phyloP scores from a whole-genome alignment of 768 basidiomycete species.

The Leccinum incarnatum region DNA sequence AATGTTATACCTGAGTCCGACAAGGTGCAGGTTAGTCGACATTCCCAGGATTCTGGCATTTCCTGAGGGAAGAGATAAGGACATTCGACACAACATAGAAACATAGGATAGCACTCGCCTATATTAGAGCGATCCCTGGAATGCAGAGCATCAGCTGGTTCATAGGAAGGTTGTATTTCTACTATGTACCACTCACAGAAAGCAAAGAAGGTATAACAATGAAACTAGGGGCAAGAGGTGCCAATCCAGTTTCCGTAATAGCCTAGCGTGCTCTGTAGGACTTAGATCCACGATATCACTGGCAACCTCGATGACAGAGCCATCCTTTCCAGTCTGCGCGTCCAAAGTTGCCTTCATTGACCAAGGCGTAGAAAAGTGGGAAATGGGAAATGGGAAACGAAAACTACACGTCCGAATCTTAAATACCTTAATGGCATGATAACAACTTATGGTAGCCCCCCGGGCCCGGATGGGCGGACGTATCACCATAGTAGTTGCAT shows the following conservation, averaged over 20 bases:
- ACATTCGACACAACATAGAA: not conserved
- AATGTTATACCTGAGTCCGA: conserved; percentile 36
- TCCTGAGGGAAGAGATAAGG: conserved; percentile 25
- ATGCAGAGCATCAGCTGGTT: not conserved
- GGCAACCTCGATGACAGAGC: not conserved
- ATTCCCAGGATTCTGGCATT: conserved; percentile 46
- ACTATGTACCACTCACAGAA: conserved; percentile 36
- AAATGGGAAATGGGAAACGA: not conserved
- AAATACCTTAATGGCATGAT: no score
- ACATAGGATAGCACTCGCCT: conserved; percentile 26
- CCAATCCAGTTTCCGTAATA: conserved; percentile 42
- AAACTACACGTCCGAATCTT: no score
- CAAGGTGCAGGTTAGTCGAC: conserved; percentile 36
- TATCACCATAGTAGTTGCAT: no score
- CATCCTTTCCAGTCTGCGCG: conserved; percentile 9
- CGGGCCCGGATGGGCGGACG: no score
- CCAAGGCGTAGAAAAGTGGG: conserved; percentile 11
- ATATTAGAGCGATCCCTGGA: conserved; percentile 44
- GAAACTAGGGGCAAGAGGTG: conserved; percentile 46
- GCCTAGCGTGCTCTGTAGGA: conserved; percentile 20
- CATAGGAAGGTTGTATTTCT: not conserved
- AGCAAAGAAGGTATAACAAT: conserved; percentile 44
- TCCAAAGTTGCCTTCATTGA: conserved; percentile 13
- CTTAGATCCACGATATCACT: conserved; percentile 6
- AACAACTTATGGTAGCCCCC: no score